phyloP scores from a whole-genome alignment of 495 filamentous ascomycete genomes.

The Aspergillus baeticus region DNA sequence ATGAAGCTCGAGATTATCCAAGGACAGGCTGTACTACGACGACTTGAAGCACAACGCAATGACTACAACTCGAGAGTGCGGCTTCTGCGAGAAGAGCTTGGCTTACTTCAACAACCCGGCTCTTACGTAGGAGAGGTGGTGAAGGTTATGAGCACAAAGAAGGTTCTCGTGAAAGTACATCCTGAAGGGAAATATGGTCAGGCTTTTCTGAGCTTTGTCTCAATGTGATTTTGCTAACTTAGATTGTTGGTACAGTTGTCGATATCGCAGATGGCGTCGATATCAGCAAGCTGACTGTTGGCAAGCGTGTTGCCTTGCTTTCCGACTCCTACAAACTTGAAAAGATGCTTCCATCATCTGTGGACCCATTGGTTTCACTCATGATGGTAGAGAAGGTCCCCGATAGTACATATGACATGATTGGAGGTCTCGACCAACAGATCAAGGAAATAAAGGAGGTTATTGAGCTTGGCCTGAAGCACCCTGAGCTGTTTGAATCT shows the following conservation, averaged over 20 bases:
- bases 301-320: slow-evolving; percentile 95
- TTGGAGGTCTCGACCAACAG: slow-evolving; percentile 96
- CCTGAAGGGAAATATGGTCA: slow-evolving; percentile 99
- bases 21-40: slow-evolving; percentile 89
- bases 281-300: slow-evolving; percentile 89
- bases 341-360: slow-evolving; percentile 95
- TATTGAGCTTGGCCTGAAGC: slow-evolving; percentile 96
- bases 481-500: slow-evolving; percentile 97
- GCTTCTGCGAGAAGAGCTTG: slow-evolving; percentile 91
- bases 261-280: slow-evolving; percentile 95
- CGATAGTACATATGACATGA: slow-evolving; percentile 99
- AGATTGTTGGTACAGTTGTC: slow-evolving; percentile 63
- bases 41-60: slow-evolving; percentile 97
- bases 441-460: slow-evolving; percentile 99
- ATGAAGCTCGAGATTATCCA: slow-evolving; percentile 99
- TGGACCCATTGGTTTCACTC: slow-evolving; percentile 97
- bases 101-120: slow-evolving; percentile 92
- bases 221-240: slow-evolving; percentile 13
- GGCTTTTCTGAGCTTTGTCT: slow-evolving; percentile 20
- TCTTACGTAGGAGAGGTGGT: slow-evolving; percentile 99
- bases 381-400: slow-evolving; percentile 99
- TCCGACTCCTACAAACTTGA: slow-evolving; percentile 97
- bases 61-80: slow-evolving; percentile 99
- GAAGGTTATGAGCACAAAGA: slow-evolving; percentile 99
- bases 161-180: slow-evolving; percentile 98